Percentiles rank a stretch among this genome's conserved stretches.
These are phyloP conservation scores for Wickerhamomyces mucosus DNA, from an alignment of 805 yeast genomes.

Conservation along the genomic window DNA sequence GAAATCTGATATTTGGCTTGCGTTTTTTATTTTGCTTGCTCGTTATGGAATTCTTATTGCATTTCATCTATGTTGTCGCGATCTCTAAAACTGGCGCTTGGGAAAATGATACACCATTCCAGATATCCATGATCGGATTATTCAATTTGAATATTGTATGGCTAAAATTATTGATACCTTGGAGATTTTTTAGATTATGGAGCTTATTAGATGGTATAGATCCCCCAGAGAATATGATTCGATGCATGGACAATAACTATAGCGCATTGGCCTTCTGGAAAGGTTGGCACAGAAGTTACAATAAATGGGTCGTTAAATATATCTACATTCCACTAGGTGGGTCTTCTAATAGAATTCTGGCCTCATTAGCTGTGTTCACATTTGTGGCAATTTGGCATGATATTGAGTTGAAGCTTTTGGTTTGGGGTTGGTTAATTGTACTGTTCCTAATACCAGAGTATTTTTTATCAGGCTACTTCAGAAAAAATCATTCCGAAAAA, in stretches of 20 bases:
- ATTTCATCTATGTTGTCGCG: constrained; percentile 87
- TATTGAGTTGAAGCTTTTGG: constrained; percentile 70
- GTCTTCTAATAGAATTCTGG: constrained; percentile 55
- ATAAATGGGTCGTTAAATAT: constrained; percentile 83
- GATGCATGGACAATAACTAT: constrained; percentile 92
- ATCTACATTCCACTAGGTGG: constrained; percentile 92
- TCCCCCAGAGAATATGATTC: constrained; percentile 95
- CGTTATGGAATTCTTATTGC: constrained; percentile 84
- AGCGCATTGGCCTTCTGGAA: constrained; percentile 96
- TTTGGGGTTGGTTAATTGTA: constrained; percentile 97
- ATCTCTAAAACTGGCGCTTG: constrained; percentile 85
- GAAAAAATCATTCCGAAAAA: constrained; percentile 28
- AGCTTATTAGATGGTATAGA: constrained; percentile 85
- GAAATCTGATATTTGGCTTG: constrained; percentile 51
- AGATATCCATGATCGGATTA: constrained; percentile 88
- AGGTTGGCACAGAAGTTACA: constrained; percentile 95
- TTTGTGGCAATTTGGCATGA: constrained; percentile 99
- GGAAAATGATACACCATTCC: constrained; percentile 83
- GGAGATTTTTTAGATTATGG: constrained; percentile 96
- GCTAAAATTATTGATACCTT: constrained; percentile 87
- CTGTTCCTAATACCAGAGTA: constrained; percentile 83
- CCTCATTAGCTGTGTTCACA: constrained; percentile 78
- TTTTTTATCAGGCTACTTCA: constrained; percentile 37
- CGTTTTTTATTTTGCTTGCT: constrained; percentile 66
- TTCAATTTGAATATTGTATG: constrained; percentile 87